phyloP scores from a whole-genome alignment of 140 eudicot genomes.

The Senecio squalidus region DNA sequence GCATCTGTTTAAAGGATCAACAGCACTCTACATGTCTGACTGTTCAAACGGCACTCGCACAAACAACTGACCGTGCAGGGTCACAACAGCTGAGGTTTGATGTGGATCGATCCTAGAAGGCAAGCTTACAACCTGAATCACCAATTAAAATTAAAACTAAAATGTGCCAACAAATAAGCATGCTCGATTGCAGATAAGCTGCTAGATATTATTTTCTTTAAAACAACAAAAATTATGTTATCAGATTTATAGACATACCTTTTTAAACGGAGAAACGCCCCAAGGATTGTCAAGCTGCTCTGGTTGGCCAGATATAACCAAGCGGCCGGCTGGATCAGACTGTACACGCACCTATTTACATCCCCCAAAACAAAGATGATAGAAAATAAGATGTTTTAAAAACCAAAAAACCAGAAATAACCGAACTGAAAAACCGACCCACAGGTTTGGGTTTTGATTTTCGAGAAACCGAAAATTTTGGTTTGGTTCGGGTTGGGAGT shows the following conservation, averaged over 20 bases:
- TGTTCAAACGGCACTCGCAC: slow-evolving; percentile 97
- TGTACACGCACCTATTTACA: slow-evolving; percentile 84
- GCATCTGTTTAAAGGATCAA: not conserved
- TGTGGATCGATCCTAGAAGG: slow-evolving; percentile 94
- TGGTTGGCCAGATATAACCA: slow-evolving; percentile 91
- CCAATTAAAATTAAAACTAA: not conserved
- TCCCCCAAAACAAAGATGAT: not conserved
- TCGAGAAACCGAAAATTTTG: too few relatives aligned
- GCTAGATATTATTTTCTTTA: not conserved
- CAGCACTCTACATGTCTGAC: slow-evolving; percentile 1
- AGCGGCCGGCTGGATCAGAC: slow-evolving; percentile 98
- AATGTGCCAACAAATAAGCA: too few relatives aligned
- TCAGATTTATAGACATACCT: slow-evolving; percentile 38
- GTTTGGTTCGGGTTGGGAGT: too few relatives aligned
- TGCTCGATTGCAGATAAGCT: not conserved
- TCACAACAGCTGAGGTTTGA: slow-evolving; percentile 97
- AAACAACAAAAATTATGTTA: not conserved
- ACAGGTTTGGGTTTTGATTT: too few relatives aligned
- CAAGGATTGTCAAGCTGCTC: slow-evolving; percentile 92
- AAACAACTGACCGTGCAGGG: slow-evolving; percentile 90
- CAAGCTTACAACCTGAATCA: slow-evolving; percentile 70
- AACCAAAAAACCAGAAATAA: not conserved
- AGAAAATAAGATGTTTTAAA: not conserved
- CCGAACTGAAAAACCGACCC: not conserved
- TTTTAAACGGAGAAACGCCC: slow-evolving; percentile 85